A percentile compares a stretch with the other conserved stretches of the same genome.
These are phyloP conservation scores for Phytophthora pinifolia DNA, from an alignment of 352 stramenopile species.

Conservation along the genomic window DNA sequence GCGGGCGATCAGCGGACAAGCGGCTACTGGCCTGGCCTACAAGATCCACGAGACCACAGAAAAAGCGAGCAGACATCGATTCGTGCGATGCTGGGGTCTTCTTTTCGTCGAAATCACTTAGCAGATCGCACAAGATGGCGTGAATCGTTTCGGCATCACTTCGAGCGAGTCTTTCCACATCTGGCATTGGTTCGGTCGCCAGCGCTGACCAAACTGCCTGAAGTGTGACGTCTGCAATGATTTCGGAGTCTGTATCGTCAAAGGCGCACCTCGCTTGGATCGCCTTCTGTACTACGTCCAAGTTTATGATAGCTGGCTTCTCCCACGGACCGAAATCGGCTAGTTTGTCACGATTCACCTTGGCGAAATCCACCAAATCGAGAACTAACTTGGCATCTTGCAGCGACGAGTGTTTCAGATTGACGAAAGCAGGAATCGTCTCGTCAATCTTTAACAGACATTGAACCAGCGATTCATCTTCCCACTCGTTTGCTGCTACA, in stretches of 20 bases:
- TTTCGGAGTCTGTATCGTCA: constrained; percentile 16
- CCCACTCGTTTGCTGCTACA: constrained; percentile 35
- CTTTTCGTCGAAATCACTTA: constrained; percentile 13
- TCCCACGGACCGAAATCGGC: constrained; percentile 13
- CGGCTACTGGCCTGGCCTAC: constrained; percentile 7
- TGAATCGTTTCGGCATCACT: constrained; percentile 23
- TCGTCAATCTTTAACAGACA: constrained; percentile 28
- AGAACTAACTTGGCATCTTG: constrained; percentile 28
- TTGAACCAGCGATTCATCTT: constrained; percentile 18
- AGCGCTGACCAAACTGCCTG: constrained; percentile 29
- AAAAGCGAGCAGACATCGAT: constrained; percentile 20
- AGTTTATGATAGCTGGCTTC: constrained; percentile 17
- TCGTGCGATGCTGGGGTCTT: background rate
- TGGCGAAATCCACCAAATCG: constrained; percentile 33
- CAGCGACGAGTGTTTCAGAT: constrained; percentile 28
- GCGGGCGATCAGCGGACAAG: constrained; percentile 7
- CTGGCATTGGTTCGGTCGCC: background rate
- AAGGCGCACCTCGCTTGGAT: constrained; percentile 26
- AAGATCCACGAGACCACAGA: constrained; percentile 22
- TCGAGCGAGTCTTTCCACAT: constrained; percentile 2
- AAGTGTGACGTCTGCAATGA: constrained; percentile 31
- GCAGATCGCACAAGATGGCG: constrained; percentile 23
- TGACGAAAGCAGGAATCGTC: constrained; percentile 34
- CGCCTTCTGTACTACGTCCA: constrained; percentile 31
- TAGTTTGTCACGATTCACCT: constrained; percentile 16